phyloP scores from a whole-genome alignment of 129 eudicot species.

The Escallonia herrerae region DNA sequence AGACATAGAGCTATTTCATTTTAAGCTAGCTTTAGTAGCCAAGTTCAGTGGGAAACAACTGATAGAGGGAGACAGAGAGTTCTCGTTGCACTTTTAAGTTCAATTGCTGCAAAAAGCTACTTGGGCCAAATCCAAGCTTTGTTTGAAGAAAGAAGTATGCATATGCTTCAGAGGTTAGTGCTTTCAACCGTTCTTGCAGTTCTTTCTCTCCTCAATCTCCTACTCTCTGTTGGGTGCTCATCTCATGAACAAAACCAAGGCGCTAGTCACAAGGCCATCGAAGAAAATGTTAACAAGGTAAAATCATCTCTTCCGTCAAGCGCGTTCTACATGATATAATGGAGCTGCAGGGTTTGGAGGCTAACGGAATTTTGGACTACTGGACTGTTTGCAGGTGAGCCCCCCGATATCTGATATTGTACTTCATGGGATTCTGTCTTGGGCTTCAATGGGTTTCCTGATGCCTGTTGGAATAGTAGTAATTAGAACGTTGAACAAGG shows the following conservation, averaged over 20 bases:
- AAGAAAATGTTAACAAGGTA: conserved; percentile 25
- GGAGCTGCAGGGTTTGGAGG: neutral
- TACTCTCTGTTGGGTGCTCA: conserved; percentile 33
- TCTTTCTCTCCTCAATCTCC: conserved; percentile 25
- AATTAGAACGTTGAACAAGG: conserved; percentile 41
- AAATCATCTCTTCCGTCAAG: conserved; percentile 1
- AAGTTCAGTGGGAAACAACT: no score
- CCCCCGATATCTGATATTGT: conserved; percentile 35
- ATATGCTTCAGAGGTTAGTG: conserved; percentile 11
- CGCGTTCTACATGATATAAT: neutral
- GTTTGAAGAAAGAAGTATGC: conserved; percentile 18
- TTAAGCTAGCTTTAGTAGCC: no score
- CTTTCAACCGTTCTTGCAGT: conserved; percentile 16
- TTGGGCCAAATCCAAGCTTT: no score
- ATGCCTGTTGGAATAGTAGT: conserved; percentile 58
- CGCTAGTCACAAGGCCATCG: conserved; percentile 22
- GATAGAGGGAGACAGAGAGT: no score
- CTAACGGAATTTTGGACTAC: neutral
- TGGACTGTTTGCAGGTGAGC: conserved; percentile 27
- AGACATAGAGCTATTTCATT: no score
- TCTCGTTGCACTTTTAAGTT: no score
- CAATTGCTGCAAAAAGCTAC: no score
- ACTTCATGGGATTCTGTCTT: conserved; percentile 60
- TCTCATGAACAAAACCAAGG: conserved; percentile 21
- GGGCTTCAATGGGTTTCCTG: conserved; percentile 78